These are phyloP conservation scores for Linnemannia schmuckeri DNA, from an alignment of 192 early-diverging fungal genomes.

Conservation along the genomic window DNA sequence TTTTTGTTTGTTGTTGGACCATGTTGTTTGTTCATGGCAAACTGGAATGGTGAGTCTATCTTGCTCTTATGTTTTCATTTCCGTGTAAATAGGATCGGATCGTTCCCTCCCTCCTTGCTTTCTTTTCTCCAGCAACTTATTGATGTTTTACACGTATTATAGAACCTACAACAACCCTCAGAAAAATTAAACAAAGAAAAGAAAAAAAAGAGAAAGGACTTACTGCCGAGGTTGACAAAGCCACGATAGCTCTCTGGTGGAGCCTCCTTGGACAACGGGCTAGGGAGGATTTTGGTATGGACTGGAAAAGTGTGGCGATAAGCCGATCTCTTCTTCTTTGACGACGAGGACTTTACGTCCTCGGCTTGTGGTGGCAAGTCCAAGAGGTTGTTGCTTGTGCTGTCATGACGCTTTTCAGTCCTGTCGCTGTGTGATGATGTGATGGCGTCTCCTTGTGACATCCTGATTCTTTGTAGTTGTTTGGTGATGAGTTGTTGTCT, in stretches of 20 bases:
- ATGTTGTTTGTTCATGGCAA: no score
- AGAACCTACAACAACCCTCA: no score
- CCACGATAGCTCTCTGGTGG: constrained; percentile 90
- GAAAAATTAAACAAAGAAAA: neutral
- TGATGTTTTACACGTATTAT: no score
- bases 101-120: no score
- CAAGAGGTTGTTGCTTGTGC: neutral
- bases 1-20: no score
- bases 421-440: neutral
- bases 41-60: no score
- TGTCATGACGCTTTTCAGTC: constrained; percentile 1
- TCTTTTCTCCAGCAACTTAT: no score
- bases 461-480: neutral
- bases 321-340: constrained; percentile 9
- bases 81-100: no score
- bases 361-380: constrained; percentile 14
- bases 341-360: constrained; percentile 14
- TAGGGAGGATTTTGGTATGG: constrained; percentile 73
- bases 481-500: neutral
- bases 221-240: constrained; percentile 81
- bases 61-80: no score
- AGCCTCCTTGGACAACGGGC: constrained; percentile 86
- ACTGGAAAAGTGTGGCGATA: constrained; percentile 68
- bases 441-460: constrained; percentile 5
- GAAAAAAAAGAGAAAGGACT: constrained; percentile 14